Base-by-base conservation (phyloP, 345 rosid genomes). In the Rhizophora apiculata region DNA sequence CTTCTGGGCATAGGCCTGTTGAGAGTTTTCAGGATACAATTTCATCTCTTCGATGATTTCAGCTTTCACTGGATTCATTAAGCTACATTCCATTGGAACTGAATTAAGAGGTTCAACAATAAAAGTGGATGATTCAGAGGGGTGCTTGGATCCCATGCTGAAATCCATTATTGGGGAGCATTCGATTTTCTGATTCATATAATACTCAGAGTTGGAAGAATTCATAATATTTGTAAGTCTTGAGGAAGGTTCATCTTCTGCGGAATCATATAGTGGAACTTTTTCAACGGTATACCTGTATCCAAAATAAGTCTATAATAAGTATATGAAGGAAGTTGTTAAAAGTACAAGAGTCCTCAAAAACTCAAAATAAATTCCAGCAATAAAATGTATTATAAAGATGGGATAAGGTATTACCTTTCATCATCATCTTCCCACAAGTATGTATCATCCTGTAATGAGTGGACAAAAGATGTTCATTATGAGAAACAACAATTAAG, bases 401-500 rank as follows among this genome's bases (percentile, higher is more conserved):
- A 8, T 58, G 43, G 49, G 53, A 22, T 15, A 11, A 31, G 43
- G 37, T 36, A 48, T 49, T 78, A 93, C 93, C 98, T 76, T 31
- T 92, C 96, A 55, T 95, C 99, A 20, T 88, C 93, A 59, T 95
- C 97, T 80, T 95, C 97, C 99, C 97, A 95, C 36, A 92, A 76
- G 73, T 92, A 90, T 26, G 99, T 92, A 74, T 95, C 96, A 80
- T 94, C 97, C 96, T 94, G 86, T 62, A 71, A 74, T 51, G 62
- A 69, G 21, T 15, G 8, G 43, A 27, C 49, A 21, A 15, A 53
- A 37, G 2, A 55, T 15, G 68, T 34, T 61, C 62, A 5, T 67
- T 59, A 65, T 37, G 27, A 9, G 31, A 8, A 39, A 62, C 20
- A 22, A 34, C 4, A 22, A 36, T 56, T 18, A 24, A 34, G 1